Evolutionary conservation across 176 grass and related monocot species (phyloP).

Genomic region (Zizania latifolia): DNA sequence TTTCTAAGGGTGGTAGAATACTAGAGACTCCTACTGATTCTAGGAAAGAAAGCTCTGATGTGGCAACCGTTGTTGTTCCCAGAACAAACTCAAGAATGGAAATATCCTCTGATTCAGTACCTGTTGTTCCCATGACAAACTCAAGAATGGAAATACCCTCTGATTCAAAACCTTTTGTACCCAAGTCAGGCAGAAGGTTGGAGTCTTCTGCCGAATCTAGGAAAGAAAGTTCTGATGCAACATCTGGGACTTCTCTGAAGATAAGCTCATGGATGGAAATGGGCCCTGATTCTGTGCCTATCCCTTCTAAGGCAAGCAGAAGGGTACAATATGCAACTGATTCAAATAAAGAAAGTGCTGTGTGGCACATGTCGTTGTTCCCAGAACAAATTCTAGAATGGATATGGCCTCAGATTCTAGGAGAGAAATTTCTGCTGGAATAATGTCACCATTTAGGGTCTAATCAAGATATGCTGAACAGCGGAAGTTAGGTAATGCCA

Average conservation of each 20-base stretch:
- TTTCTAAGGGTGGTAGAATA: constrained; percentile 45
- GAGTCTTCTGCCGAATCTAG: constrained; percentile 49
- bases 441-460: constrained; percentile 37
- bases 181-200: constrained; percentile 49
- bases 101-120: constrained; percentile 44
- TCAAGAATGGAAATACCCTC: constrained; percentile 52
- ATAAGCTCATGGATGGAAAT: constrained; percentile 53
- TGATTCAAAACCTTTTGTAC: constrained; percentile 44
- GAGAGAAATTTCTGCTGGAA: constrained; percentile 60
- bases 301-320: constrained; percentile 45
- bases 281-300: constrained; percentile 42
- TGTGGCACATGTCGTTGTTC: constrained; percentile 38
- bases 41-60: constrained; percentile 54
- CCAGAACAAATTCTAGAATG: constrained; percentile 59
- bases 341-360: constrained; percentile 53
- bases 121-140: constrained; percentile 42
- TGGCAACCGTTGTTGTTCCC: constrained; percentile 38
- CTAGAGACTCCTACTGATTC: constrained; percentile 39
- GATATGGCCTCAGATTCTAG: constrained; percentile 61
- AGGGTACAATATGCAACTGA: constrained; percentile 41
- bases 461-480: constrained; percentile 59
- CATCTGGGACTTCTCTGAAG: constrained; percentile 45
- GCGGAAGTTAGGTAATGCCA: constrained; percentile 37
- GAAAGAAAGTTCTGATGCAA: constrained; percentile 61
- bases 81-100: constrained; percentile 66